Percentiles rank a stretch among this genome's conserved stretches.
Conservation (phyloP, 345 rosid species). For the Carallia brachiata region DNA sequence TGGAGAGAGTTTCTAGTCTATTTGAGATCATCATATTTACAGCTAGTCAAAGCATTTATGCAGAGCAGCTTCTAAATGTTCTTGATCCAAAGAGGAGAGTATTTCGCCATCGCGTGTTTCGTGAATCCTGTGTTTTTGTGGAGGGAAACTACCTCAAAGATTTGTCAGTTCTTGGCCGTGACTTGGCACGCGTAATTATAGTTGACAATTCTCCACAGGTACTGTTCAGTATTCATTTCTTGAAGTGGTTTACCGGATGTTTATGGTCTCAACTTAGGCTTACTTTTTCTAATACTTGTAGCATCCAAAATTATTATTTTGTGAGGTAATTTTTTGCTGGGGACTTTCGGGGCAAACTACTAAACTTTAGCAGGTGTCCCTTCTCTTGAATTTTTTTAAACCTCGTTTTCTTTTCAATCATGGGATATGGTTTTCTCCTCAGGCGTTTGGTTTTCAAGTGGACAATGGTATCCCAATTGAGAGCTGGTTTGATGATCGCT, state of each 20-base stretch:
- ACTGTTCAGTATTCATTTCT: conserved; percentile 6
- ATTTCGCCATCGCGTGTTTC: conserved; percentile 90
- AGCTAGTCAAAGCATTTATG: conserved; percentile 97
- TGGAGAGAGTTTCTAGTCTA: conserved; percentile 79
- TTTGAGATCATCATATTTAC: conserved; percentile 96
- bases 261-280: too few species aligned
- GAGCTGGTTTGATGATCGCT: conserved; percentile 93
- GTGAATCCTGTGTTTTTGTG: conserved; percentile 92
- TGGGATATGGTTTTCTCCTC: conserved; percentile 13
- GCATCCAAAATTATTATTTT: too few species aligned
- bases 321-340: too few species aligned
- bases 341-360: too few species aligned
- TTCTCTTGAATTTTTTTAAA: too few species aligned
- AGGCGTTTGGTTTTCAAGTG: conserved; percentile 99
- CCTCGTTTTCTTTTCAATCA: too few species aligned
- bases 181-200: conserved; percentile 76
- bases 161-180: conserved; percentile 92
- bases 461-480: conserved; percentile 97
- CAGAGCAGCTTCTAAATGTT: conserved; percentile 92
- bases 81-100: conserved; percentile 96
- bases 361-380: too few species aligned
- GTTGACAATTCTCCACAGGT: conserved; percentile 99
- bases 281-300: too few species aligned
- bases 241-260: not conserved
- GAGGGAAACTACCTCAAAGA: conserved; percentile 97